Percentiles rank a stretch among this genome's conserved stretches.
Conservation (phyloP, 495 filamentous ascomycete genomes). For the Trichoderma gamsii region DNA sequence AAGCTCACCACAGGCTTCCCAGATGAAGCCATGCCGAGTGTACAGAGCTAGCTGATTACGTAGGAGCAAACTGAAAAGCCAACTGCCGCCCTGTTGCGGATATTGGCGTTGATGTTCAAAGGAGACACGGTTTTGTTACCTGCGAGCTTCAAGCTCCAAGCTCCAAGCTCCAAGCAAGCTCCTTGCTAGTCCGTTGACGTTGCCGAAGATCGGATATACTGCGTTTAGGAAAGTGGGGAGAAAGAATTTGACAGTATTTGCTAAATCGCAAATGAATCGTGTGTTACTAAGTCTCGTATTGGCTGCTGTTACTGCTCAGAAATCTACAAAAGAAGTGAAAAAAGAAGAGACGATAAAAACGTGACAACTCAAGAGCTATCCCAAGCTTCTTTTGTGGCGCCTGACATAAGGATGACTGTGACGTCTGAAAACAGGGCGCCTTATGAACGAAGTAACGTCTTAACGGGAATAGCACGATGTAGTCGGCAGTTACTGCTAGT, state of each 20-base stretch:
- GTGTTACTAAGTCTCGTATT: background rate
- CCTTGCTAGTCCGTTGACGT: background rate
- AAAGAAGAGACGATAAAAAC: background rate
- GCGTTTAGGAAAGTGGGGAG: background rate
- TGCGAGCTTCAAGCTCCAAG: background rate
- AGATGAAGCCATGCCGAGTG: slow-evolving; percentile 13
- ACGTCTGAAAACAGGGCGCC: background rate
- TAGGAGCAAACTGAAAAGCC: background rate
- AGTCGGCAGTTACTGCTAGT: background rate
- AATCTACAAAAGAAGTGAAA: background rate
- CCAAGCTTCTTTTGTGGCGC: background rate
- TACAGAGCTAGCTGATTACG: background rate
- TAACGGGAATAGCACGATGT: background rate
- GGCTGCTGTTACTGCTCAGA: background rate
- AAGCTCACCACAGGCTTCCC: slow-evolving; percentile 56
- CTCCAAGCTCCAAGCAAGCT: background rate
- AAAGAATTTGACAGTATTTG: background rate
- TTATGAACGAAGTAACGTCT: background rate
- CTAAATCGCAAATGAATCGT: background rate
- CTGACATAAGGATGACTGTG: slow-evolving; percentile 12
- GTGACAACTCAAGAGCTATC: background rate
- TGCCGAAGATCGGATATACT: slow-evolving; percentile 6
- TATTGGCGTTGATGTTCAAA: background rate
- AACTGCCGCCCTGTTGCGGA: background rate
- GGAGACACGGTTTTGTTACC: background rate